Base-by-base conservation (phyloP, 108 stramenopile species). In the Pinguiococcus pyrenoidosus region DNA sequence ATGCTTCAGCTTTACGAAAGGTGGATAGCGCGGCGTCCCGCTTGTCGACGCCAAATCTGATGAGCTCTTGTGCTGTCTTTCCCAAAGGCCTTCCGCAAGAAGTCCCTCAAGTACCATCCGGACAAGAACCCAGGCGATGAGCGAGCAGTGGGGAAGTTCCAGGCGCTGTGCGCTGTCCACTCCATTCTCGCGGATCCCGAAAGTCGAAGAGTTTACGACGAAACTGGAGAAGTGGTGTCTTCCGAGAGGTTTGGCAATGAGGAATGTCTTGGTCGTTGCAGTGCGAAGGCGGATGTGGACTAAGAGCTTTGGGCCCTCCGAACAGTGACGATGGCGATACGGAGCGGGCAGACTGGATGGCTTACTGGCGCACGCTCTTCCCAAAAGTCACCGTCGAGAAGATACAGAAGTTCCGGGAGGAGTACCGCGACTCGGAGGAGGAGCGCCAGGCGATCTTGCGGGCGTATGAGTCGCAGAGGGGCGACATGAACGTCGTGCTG, bases 361-460 rank as follows among this genome's bases (percentile, higher is more conserved):
- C 35, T 1, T 63, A 63, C 54, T 55, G 53, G 52, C 53, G 62
- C 22, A 46, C n/a, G 10, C 26, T 55, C 10, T 63, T 63, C 47
- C 62, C 62, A 32, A 63, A 54, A 28, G 46, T 63, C 21, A 63
- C 62, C 23, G 32, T 32, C 12, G 45, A 24, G 17, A 51, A 54
- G 22, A 63, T 63, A 18, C 30, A 54, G 9, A 37, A 36, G 20
- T 63, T 63, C 29, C 16, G 45, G 44, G 33, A 18, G 0, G 47
- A 54, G 40, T 63, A 63, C 53, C 46, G n/a, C n/a, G n/a, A n/a
- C n/a, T n/a, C n/a, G n/a, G n/a, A n/a, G n/a, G n/a, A n/a, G n/a
- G n/a, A n/a, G n/a, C n/a, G n/a, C n/a, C n/a, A n/a, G n/a, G n/a
- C n/a, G n/a, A n/a, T n/a, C n/a, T n/a, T n/a, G n/a, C n/a, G n/a